Conservation (phyloP, 129 eudicot species). For the Erigeron canadensis region DNA sequence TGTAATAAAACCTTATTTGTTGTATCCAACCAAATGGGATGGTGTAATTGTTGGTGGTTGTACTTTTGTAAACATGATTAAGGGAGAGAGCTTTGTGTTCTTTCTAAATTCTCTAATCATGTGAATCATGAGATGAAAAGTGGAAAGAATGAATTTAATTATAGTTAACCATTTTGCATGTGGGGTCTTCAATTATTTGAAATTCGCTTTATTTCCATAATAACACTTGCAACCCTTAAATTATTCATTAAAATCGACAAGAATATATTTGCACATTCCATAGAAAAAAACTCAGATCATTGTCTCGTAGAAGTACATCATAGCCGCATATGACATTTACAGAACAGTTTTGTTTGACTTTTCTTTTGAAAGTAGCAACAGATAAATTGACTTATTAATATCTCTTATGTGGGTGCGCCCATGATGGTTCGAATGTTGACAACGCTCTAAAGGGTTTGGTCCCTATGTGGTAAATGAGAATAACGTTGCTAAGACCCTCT, state of each 20-base stretch:
- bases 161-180: constrained; percentile 21
- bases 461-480: no score
- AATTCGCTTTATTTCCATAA: constrained; percentile 29
- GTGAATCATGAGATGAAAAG: constrained; percentile 41
- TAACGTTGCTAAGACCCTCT: no score
- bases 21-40: constrained; percentile 33
- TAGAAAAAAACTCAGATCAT: background rate
- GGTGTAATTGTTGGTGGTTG: constrained; percentile 19
- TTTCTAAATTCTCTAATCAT: constrained; percentile 23
- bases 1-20: background rate
- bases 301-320: background rate
- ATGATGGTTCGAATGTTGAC: no score
- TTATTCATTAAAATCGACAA: constrained; percentile 19
- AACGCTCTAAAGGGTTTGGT: no score
- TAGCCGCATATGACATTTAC: background rate
- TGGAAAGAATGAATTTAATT: constrained; percentile 35
- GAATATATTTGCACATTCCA: constrained; percentile 26
- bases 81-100: constrained; percentile 1
- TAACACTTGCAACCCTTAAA: constrained; percentile 31
- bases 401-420: no score
- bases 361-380: no score
- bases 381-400: no score
- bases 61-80: constrained; percentile 37
- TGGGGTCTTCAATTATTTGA: constrained; percentile 44
- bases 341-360: background rate